Evolutionary conservation across 2,329 filamentous ascomycete species (phyloP).

Genomic region (Colletotrichum echinochloae): DNA sequence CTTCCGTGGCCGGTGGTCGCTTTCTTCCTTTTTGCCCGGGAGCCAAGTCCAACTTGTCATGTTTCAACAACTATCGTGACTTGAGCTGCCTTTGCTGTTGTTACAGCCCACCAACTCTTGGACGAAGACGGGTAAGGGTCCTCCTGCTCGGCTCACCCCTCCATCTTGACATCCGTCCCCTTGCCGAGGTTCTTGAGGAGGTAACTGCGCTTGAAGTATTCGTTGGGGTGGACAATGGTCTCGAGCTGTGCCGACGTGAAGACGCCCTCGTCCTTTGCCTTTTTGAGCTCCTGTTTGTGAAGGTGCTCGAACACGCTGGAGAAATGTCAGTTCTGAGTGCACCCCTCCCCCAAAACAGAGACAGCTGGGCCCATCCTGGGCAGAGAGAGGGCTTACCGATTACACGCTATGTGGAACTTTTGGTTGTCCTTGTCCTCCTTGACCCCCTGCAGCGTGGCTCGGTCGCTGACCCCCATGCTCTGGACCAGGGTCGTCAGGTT

Average conservation of each 20-base stretch:
- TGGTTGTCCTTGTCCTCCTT: conserved; percentile 90
- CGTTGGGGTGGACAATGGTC: conserved; percentile 97
- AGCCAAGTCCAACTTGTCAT: not conserved
- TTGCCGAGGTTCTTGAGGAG: conserved; percentile 82
- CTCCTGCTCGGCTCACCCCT: conserved; percentile 53
- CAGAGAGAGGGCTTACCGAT: conserved; percentile 67
- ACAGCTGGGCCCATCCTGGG: not conserved
- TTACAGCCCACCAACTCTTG: not conserved
- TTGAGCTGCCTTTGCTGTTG: not conserved
- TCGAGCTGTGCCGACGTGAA: conserved; percentile 84
- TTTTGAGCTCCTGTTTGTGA: conserved; percentile 83
- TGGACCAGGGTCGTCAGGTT: conserved; percentile 85
- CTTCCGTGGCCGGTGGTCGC: not conserved
- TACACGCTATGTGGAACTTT: conserved; percentile 95
- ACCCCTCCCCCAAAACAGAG: not conserved
- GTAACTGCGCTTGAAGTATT: conserved; percentile 97
- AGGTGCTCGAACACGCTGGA: conserved; percentile 85
- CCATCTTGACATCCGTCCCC: conserved; percentile 68
- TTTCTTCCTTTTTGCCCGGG: not conserved
- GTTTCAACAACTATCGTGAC: not conserved
- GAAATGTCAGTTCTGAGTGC: conserved; percentile 34
- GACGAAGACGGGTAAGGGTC: not conserved
- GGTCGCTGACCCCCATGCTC: conserved; percentile 81
- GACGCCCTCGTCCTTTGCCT: conserved; percentile 78
- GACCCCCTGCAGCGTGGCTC: conserved; percentile 81